These are phyloP conservation scores for Aspergillus egyptiacus DNA, from an alignment of 495 filamentous ascomycete genomes.

Conservation along the genomic window DNA sequence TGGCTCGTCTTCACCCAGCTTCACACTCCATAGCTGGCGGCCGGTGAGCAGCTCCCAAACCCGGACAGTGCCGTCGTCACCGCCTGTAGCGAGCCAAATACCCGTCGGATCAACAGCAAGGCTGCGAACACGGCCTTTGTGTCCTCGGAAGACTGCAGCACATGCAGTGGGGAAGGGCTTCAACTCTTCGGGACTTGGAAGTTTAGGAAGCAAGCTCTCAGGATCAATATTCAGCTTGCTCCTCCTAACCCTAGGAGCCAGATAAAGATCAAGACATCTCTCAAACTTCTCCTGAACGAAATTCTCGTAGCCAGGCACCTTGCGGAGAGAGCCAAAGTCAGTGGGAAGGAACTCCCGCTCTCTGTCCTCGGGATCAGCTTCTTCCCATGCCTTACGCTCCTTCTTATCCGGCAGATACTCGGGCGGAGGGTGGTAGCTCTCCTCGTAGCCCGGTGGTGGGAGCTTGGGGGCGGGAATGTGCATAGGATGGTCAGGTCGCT, in stretches of 20 bases:
- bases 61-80: slow-evolving; percentile 87
- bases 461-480: slow-evolving; percentile 94
- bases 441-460: slow-evolving; percentile 86
- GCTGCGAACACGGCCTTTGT: slow-evolving; percentile 81
- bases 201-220: slow-evolving; percentile 83
- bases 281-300: slow-evolving; percentile 96
- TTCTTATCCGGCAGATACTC: slow-evolving; percentile 85
- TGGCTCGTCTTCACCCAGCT: slow-evolving; percentile 71
- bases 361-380: slow-evolving; percentile 80
- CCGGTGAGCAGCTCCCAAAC: slow-evolving; percentile 88
- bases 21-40: slow-evolving; percentile 78
- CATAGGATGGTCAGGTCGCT: slow-evolving; percentile 82
- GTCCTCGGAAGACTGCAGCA: slow-evolving; percentile 76
- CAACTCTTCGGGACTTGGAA: slow-evolving; percentile 89
- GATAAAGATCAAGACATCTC: slow-evolving; percentile 87
- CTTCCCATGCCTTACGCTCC: slow-evolving; percentile 85
- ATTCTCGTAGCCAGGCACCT: slow-evolving; percentile 85
- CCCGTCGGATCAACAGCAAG: slow-evolving; percentile 73
- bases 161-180: slow-evolving; percentile 88
- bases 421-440: slow-evolving; percentile 92
- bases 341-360: slow-evolving; percentile 83
- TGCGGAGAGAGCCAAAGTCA: slow-evolving; percentile 73
- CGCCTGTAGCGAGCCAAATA: slow-evolving; percentile 78
- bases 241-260: slow-evolving; percentile 84
- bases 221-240: slow-evolving; percentile 97